Evolutionary conservation across 2,329 filamentous ascomycete species (phyloP).

Genomic region (Aspergillus fijiensis): DNA sequence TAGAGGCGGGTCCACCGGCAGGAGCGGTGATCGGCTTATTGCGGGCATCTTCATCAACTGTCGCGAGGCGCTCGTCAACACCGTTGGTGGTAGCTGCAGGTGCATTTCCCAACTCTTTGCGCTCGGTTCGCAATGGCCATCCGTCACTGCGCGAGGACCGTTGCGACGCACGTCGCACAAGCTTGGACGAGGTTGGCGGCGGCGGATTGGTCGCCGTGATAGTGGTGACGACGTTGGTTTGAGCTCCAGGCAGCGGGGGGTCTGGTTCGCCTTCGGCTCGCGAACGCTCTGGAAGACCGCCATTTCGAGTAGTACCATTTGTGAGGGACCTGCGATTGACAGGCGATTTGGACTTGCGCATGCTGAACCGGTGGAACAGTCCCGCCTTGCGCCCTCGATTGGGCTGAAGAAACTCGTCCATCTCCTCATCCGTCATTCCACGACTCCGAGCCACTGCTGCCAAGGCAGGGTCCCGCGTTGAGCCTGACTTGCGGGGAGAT

Average conservation of each 20-base stretch:
- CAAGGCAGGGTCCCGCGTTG: constrained; percentile 30
- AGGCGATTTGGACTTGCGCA: constrained; percentile 27
- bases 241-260: constrained; percentile 14
- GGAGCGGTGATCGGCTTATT: constrained; percentile 4
- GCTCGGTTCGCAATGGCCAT: constrained; percentile 29
- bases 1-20: neutral
- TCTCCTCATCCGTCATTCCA: constrained; percentile 50
- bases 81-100: neutral
- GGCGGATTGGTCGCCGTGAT: constrained; percentile 20
- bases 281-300: constrained; percentile 2
- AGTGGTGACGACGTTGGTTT: constrained; percentile 20
- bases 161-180: constrained; percentile 29
- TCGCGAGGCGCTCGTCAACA: constrained; percentile 11
- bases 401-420: constrained; percentile 36
- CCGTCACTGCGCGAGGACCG: constrained; percentile 18
- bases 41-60: constrained; percentile 16
- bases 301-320: constrained; percentile 35
- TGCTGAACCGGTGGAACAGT: constrained; percentile 35
- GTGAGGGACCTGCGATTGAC: constrained; percentile 15
- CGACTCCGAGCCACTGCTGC: constrained; percentile 51
- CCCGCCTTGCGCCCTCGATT: constrained; percentile 30
- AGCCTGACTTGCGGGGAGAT: constrained; percentile 16
- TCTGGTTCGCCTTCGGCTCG: constrained; percentile 27
- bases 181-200: constrained; percentile 26
- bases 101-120: constrained; percentile 1